Base-by-base conservation (phyloP, 176 grass and related monocot species). In the Cenchrus fungigraminus region DNA sequence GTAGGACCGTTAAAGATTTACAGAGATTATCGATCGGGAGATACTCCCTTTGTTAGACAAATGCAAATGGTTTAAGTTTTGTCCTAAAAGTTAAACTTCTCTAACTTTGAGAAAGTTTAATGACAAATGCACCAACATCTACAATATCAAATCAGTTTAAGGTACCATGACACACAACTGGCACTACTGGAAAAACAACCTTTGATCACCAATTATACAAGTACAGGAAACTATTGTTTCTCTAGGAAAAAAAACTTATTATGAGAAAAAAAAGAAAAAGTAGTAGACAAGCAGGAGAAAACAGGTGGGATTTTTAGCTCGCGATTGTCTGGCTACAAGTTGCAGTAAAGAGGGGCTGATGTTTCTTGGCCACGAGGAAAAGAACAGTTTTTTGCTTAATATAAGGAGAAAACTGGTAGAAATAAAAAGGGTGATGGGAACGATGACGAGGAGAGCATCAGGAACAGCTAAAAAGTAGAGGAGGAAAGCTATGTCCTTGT, bases 401-500 rank as follows among this genome's bases (percentile, higher is more conserved):
- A 34, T 49, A 52, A 28, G 77, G 77, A 50, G 22, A 19, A 32
- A 79, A 49, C 10, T 32, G 25, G 13, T 31, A 15, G 42, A 3
- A 15, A 52, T 9, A 15, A 52, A 31, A 32, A 29, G 16, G 16
- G 78, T 32, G 22, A 49, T 44, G 45, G 19, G 19, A 65, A 61
- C 25, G 32, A 44, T n/a, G 22, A 77, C 6, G 4, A 70, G 34
- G 29, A 58, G 51, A 73, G 46, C 5, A 73, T 1, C 20, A 73
- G 44, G 77, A 45, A 65, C 56, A 86, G 77, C 84, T 65, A 73
- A 72, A 86, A 72, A 63, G 75, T 3, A 50, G 55, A 49, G 83
- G 64, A 16, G 73, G 15, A 85, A 77, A 84, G 51, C 73, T 51
- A 20, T 46, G 9, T 1, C 50, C 5, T 56, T 16, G n/a, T 62